These are phyloP conservation scores for Naegleria gruberi DNA, from an alignment of 208 protist genomes.

Conservation along the genomic window DNA sequence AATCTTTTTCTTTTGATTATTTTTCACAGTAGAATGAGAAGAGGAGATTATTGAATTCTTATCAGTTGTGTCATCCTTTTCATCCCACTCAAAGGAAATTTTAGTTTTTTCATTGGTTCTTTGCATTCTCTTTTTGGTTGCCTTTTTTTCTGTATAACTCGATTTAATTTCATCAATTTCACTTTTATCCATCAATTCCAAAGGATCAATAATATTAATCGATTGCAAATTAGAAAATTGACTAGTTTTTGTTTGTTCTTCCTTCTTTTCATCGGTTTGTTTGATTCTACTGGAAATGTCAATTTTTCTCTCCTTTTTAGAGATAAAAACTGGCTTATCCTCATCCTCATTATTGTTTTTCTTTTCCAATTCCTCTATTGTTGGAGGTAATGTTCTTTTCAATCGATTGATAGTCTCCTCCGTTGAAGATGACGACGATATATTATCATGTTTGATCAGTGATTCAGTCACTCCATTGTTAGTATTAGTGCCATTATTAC, in stretches of 20 bases:
- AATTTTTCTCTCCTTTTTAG: not conserved
- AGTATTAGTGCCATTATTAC: not conserved
- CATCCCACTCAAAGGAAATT: slow-evolving; percentile 16
- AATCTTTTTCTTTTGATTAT: not conserved
- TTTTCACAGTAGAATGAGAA: not conserved
- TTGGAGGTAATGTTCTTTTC: not conserved
- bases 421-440: not conserved
- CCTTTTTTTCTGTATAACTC: not conserved
- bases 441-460: not conserved
- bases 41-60: not conserved
- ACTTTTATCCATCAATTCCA: not conserved
- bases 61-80: not conserved
- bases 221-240: not conserved
- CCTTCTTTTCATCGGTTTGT: not conserved
- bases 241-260: not conserved
- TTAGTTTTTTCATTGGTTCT: not conserved
- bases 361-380: not conserved
- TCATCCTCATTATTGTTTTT: slow-evolving; percentile 5
- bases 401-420: not conserved
- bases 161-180: slow-evolving; percentile 16
- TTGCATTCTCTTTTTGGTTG: not conserved
- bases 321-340: not conserved
- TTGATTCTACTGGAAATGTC: not conserved
- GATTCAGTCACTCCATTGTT: not conserved
- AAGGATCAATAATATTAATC: not conserved